A percentile compares a stretch with the other conserved stretches of the same genome.
phyloP scores from a whole-genome alignment of 805 yeast species.

The Kluyveromyces lactis region DNA sequence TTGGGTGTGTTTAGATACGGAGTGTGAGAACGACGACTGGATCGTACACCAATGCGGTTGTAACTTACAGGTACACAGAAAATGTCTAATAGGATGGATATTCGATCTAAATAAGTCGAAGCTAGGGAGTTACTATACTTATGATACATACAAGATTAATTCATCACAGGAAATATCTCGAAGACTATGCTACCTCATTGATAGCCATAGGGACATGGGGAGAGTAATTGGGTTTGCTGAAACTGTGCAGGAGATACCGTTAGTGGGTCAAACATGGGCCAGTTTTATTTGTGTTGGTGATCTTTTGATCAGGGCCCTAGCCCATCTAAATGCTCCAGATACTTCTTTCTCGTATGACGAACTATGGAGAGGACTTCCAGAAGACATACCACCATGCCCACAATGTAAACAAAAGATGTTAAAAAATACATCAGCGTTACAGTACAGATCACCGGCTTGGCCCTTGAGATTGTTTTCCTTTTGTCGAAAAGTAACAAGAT shows the following conservation, averaged over 20 bases:
- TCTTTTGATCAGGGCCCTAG: slow-evolving; percentile 1
- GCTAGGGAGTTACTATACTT: slow-evolving; percentile 4
- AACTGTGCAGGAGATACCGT: slow-evolving; percentile 9
- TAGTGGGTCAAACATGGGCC: slow-evolving; percentile 9
- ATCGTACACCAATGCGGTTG: slow-evolving; percentile 24
- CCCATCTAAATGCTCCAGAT: neutral
- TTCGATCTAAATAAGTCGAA: slow-evolving; percentile 12
- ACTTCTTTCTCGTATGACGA: neutral
- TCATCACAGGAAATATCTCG: slow-evolving; percentile 8
- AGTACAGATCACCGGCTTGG: slow-evolving; percentile 5
- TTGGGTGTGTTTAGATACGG: slow-evolving; percentile 26
- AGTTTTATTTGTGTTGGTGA: slow-evolving; percentile 7
- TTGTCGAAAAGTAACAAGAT: slow-evolving; percentile 6
- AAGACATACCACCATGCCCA: slow-evolving; percentile 13
- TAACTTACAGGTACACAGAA: slow-evolving; percentile 24
- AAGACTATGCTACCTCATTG: slow-evolving; percentile 12
- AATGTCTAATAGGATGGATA: slow-evolving; percentile 20
- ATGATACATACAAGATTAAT: slow-evolving; percentile 7
- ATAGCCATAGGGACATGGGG: slow-evolving; percentile 14
- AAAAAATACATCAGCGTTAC: slow-evolving; percentile 3
- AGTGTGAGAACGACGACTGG: slow-evolving; percentile 14
- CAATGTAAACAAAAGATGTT: slow-evolving; percentile 15
- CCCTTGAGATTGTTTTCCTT: neutral
- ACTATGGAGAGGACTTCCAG: slow-evolving; percentile 8
- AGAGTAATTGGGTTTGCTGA: slow-evolving; percentile 11